Conservation (phyloP, 2,329 filamentous ascomycete genomes). For the Aspergillus fructus region DNA sequence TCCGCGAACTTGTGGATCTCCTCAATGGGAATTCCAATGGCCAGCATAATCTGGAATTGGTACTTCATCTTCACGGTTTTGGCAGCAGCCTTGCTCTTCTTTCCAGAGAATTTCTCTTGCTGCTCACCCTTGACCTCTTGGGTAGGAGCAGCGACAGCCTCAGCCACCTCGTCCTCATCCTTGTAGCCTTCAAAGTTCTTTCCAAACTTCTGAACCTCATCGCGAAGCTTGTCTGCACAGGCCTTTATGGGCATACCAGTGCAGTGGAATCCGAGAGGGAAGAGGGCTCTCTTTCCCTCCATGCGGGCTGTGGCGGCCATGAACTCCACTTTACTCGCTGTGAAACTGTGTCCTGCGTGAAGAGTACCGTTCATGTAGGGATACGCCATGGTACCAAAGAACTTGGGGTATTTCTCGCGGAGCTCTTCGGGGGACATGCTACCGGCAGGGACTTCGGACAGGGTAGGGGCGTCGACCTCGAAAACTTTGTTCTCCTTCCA, state of each 20-base stretch:
- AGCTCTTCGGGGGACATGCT: conserved; percentile 72
- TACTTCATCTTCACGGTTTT: conserved; percentile 95
- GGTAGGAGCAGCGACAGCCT: conserved; percentile 58
- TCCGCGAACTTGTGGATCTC: conserved; percentile 95
- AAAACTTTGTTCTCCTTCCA: conserved; percentile 79
- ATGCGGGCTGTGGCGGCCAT: conserved; percentile 81
- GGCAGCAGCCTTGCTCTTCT: conserved; percentile 86
- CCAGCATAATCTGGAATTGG: conserved; percentile 92
- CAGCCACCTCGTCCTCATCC: conserved; percentile 56
- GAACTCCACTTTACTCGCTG: conserved; percentile 90
- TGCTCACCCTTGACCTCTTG: conserved; percentile 75
- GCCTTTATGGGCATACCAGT: conserved; percentile 99
- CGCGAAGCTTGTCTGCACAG: conserved; percentile 88
- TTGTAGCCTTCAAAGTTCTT: conserved; percentile 77
- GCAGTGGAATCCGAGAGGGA: conserved; percentile 92
- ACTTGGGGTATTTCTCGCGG: conserved; percentile 81
- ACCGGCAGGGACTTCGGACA: conserved; percentile 72
- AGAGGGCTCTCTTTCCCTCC: conserved; percentile 83
- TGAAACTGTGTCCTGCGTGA: conserved; percentile 91
- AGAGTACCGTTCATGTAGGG: conserved; percentile 85
- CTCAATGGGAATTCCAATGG: conserved; percentile 79
- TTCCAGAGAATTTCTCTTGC: conserved; percentile 84
- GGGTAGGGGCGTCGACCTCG: conserved; percentile 79
- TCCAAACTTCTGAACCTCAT: conserved; percentile 87
- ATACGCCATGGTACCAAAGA: conserved; percentile 78